Evolutionary conservation across 192 early-diverging fungal species (phyloP).

Genomic region (Phycomyces blakesleeanus): DNA sequence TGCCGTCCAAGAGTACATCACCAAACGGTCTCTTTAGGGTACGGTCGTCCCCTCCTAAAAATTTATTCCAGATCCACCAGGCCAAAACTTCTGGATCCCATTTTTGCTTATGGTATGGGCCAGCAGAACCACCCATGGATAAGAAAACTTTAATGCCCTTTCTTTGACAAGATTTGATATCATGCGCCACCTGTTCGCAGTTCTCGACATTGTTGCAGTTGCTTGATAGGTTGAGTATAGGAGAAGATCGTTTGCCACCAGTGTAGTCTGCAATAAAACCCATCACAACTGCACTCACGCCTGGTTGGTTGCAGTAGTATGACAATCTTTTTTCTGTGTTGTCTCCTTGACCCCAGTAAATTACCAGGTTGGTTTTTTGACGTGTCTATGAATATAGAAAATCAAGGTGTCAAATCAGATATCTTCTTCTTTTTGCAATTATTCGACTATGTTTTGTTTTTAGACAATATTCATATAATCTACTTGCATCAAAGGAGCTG

Average conservation of each 20-base stretch:
- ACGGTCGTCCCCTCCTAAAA: constrained; percentile 53
- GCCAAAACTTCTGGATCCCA: constrained; percentile 29
- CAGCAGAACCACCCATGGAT: constrained; percentile 60
- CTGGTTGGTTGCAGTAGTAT: constrained; percentile 25
- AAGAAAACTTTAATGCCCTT: constrained; percentile 55
- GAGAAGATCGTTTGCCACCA: constrained; percentile 17
- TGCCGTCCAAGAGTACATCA: constrained; percentile 64
- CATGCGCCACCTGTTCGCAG: constrained; percentile 50
- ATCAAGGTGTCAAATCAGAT: too few species aligned
- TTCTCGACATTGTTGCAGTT: constrained; percentile 21
- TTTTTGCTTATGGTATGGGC: constrained; percentile 31
- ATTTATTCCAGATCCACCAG: constrained; percentile 41
- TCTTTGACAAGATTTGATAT: constrained; percentile 62
- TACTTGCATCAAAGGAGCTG: too few species aligned
- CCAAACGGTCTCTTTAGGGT: constrained; percentile 60
- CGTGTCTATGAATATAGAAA: neutral
- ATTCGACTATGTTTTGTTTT: too few species aligned
- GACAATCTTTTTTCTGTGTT: constrained; percentile 12
- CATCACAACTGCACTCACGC: constrained; percentile 23
- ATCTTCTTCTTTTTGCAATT: too few species aligned
- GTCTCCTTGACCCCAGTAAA: constrained; percentile 33
- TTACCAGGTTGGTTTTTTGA: constrained; percentile 12
- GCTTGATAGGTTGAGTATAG: constrained; percentile 21
- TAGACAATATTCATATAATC: too few species aligned
- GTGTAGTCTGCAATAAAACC: constrained; percentile 20